These are phyloP conservation scores for Samsoniella hepiali DNA, from an alignment of 2,329 filamentous ascomycete genomes.

Conservation along the genomic window DNA sequence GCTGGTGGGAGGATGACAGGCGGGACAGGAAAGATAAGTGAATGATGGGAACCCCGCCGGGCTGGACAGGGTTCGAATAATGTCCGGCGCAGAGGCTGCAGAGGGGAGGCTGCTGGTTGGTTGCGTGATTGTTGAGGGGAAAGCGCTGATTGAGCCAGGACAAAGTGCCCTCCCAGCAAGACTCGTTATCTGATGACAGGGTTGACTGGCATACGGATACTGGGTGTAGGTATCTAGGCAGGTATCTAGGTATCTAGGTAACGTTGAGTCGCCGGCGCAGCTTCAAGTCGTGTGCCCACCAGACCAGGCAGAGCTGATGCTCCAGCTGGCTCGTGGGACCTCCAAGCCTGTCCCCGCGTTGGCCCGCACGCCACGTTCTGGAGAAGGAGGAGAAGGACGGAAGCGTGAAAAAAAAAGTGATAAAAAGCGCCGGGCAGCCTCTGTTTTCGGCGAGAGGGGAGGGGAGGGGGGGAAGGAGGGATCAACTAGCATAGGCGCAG, in stretches of 20 bases:
- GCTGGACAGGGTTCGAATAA: too few relatives aligned
- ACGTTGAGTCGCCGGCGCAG: background rate
- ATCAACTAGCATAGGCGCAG: background rate
- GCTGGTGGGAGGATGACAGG: background rate
- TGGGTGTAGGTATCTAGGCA: too few relatives aligned
- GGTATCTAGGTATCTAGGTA: too few relatives aligned
- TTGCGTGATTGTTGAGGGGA: background rate
- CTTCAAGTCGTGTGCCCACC: conserved; percentile 2
- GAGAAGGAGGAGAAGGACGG: background rate
- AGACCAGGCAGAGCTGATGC: background rate
- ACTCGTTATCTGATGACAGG: background rate
- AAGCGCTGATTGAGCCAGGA: background rate
- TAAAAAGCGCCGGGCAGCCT: background rate
- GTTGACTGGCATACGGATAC: too few relatives aligned
- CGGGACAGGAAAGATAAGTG: background rate
- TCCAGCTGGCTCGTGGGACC: background rate
- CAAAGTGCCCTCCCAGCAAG: background rate
- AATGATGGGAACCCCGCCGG: too few relatives aligned
- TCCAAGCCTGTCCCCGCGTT: conserved; percentile 5
- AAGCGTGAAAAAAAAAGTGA: background rate
- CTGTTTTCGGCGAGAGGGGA: background rate
- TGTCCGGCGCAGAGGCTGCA: background rate
- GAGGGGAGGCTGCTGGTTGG: background rate
- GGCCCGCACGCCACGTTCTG: conserved; percentile 2
- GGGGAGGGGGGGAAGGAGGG: too few relatives aligned